These are phyloP conservation scores for Aspergillus glaucus DNA, from an alignment of 2,329 filamentous ascomycete genomes.

Conservation along the genomic window DNA sequence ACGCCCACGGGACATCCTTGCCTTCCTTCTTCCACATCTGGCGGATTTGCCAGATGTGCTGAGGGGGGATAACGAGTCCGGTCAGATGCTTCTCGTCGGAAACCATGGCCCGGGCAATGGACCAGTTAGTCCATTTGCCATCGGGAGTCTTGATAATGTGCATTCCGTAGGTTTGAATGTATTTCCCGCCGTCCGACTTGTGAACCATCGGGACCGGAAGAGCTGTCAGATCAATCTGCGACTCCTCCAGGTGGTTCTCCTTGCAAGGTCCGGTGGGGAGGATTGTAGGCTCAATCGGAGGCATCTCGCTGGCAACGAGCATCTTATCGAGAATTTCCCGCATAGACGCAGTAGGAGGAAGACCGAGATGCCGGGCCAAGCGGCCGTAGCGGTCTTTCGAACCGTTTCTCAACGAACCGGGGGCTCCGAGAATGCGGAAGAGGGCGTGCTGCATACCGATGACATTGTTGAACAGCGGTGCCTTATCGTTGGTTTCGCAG, in stretches of 20 bases:
- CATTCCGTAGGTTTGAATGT: conserved; percentile 48
- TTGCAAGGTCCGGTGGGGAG: conserved; percentile 39
- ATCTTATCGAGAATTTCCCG: conserved; percentile 40
- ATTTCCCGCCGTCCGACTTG: conserved; percentile 44
- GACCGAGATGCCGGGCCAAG: conserved; percentile 37
- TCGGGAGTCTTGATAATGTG: conserved; percentile 43
- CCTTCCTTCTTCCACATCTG: conserved; percentile 43
- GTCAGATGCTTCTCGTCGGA: conserved; percentile 37
- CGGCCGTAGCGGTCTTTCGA: conserved; percentile 34
- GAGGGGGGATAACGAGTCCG: conserved; percentile 39
- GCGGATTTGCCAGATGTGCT: conserved; percentile 44
- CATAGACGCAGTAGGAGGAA: conserved; percentile 33
- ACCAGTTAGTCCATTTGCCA: conserved; percentile 41
- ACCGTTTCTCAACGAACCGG: conserved; percentile 33
- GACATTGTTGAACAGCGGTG: conserved; percentile 49
- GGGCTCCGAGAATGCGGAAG: conserved; percentile 44
- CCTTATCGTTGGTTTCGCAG: conserved; percentile 42
- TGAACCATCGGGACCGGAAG: conserved; percentile 42
- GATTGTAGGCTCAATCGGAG: conserved; percentile 27
- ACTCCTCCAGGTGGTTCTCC: conserved; percentile 32
- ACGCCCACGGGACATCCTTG: conserved; percentile 43
- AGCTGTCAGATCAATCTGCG: conserved; percentile 39
- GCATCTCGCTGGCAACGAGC: conserved; percentile 26
- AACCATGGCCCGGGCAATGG: conserved; percentile 41
- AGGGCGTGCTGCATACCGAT: conserved; percentile 43